Evolutionary conservation across 2,329 filamentous ascomycete genomes (phyloP).

Genomic region (Fusarium sp.): DNA sequence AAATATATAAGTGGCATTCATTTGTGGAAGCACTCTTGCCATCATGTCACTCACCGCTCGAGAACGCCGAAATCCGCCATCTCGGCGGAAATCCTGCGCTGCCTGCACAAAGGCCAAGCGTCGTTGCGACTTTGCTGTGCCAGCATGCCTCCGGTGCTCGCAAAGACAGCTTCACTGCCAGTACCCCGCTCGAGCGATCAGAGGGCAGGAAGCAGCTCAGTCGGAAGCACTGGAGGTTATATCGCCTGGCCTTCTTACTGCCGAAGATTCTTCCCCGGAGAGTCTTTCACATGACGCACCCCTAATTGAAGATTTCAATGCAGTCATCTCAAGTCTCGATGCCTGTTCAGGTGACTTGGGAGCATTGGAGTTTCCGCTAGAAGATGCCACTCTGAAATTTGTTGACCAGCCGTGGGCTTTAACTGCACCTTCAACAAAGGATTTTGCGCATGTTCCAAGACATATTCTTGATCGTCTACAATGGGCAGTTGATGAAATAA

Average conservation of each 20-base stretch:
- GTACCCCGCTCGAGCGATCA: constrained; percentile 52
- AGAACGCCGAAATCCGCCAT: constrained; percentile 59
- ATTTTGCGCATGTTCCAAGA: constrained; percentile 40
- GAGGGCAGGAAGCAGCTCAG: not conserved
- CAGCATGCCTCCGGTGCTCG: constrained; percentile 63
- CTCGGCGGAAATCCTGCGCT: constrained; percentile 66
- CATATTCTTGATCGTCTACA: constrained; percentile 50
- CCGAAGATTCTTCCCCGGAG: constrained; percentile 8
- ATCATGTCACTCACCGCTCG: constrained; percentile 47
- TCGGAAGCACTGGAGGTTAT: constrained; percentile 4
- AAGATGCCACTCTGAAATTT: constrained; percentile 36
- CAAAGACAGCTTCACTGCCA: constrained; percentile 60
- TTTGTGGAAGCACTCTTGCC: not conserved
- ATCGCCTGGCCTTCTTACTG: constrained; percentile 22
- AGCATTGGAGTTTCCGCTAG: constrained; percentile 25
- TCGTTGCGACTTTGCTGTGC: constrained; percentile 64
- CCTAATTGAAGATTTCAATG: constrained; percentile 28
- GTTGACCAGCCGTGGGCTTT: constrained; percentile 39
- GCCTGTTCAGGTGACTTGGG: constrained; percentile 14
- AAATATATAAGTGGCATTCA: not conserved
- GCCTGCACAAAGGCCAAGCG: constrained; percentile 68
- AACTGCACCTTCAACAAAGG: constrained; percentile 38
- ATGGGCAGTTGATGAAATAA: constrained; percentile 63
- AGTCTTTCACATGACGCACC: constrained; percentile 1
- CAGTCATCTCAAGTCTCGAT: constrained; percentile 32